Percentiles rank a stretch among this genome's conserved stretches.
Conservation (phyloP, 805 yeast genomes). For the Ogataea dorogensis region DNA sequence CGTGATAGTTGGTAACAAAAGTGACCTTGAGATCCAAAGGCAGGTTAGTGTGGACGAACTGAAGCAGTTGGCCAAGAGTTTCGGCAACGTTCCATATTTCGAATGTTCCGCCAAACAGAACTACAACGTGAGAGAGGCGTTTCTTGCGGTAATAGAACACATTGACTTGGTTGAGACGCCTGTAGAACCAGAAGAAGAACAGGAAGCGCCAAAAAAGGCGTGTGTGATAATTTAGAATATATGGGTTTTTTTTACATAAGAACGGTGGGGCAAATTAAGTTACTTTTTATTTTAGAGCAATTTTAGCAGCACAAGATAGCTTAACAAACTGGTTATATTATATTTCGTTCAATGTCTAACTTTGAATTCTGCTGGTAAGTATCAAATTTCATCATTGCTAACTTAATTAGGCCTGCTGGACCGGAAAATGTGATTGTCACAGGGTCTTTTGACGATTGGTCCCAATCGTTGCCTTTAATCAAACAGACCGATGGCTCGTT, state of each 20-base stretch:
- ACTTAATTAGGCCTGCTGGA: slow-evolving; percentile 33
- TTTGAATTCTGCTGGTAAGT: slow-evolving; percentile 30
- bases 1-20: slow-evolving; percentile 48
- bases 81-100: slow-evolving; percentile 41
- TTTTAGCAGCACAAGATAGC: slow-evolving; percentile 9
- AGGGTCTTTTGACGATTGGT: slow-evolving; percentile 61
- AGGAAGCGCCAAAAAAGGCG: slow-evolving; percentile 3
- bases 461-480: slow-evolving; percentile 45
- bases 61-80: slow-evolving; percentile 40
- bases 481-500: slow-evolving; percentile 40
- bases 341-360: slow-evolving; percentile 29
- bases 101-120: slow-evolving; percentile 52
- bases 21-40: slow-evolving; percentile 59
- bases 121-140: slow-evolving; percentile 47
- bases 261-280: slow-evolving; percentile 9
- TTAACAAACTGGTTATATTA: slow-evolving; percentile 1
- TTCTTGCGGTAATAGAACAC: slow-evolving; percentile 55
- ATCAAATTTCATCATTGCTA: background rate
- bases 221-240: slow-evolving; percentile 15
- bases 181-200: slow-evolving; percentile 10
- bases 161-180: slow-evolving; percentile 44
- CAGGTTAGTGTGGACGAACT: slow-evolving; percentile 55
- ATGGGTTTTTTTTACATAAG: slow-evolving; percentile 2
- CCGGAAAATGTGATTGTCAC: slow-evolving; percentile 50
- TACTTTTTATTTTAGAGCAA: slow-evolving; percentile 21